Percentiles rank a stretch among this genome's conserved stretches.
These are phyloP conservation scores for Epichloe baconii DNA, from an alignment of 2,329 filamentous ascomycete genomes.

Conservation along the genomic window DNA sequence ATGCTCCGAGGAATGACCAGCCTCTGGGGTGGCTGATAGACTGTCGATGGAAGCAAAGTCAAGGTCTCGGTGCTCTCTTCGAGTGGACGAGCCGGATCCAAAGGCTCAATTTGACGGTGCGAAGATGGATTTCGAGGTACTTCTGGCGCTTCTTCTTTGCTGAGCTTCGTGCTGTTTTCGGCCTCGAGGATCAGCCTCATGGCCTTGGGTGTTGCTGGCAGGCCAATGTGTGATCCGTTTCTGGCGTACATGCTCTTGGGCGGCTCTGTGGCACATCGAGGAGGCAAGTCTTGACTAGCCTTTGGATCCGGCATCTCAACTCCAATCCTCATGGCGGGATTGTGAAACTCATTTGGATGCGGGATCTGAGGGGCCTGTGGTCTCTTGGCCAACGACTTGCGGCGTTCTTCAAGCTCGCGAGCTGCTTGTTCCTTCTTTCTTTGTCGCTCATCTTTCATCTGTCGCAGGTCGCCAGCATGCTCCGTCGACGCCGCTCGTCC, in stretches of 20 bases:
- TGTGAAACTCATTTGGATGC: constrained; percentile 47
- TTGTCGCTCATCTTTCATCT: constrained; percentile 47
- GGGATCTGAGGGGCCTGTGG: constrained; percentile 71
- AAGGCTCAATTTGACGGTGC: constrained; percentile 31
- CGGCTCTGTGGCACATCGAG: constrained; percentile 54
- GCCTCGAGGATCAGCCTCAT: constrained; percentile 69
- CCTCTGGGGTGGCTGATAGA: constrained; percentile 42
- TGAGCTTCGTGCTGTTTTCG: constrained; percentile 31
- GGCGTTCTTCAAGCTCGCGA: constrained; percentile 76
- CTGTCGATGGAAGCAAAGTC: constrained; percentile 43
- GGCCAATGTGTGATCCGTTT: constrained; percentile 48
- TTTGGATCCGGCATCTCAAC: constrained; percentile 33
- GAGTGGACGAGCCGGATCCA: constrained; percentile 23
- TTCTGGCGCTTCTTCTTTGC: constrained; percentile 33
- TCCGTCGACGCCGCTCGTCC: constrained; percentile 29
- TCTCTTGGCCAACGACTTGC: constrained; percentile 68
- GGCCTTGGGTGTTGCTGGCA: constrained; percentile 83
- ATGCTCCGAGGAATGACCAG: constrained; percentile 44
- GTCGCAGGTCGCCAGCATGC: constrained; percentile 39
- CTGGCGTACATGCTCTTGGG: constrained; percentile 36
- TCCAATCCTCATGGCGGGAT: constrained; percentile 13
- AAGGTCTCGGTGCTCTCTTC: constrained; percentile 20
- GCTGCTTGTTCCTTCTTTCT: constrained; percentile 63
- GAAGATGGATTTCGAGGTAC: constrained; percentile 38
- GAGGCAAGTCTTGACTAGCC: constrained; percentile 30